phyloP scores from a whole-genome alignment of 2,329 filamentous ascomycete genomes.

The Penicillium brasilianum region DNA sequence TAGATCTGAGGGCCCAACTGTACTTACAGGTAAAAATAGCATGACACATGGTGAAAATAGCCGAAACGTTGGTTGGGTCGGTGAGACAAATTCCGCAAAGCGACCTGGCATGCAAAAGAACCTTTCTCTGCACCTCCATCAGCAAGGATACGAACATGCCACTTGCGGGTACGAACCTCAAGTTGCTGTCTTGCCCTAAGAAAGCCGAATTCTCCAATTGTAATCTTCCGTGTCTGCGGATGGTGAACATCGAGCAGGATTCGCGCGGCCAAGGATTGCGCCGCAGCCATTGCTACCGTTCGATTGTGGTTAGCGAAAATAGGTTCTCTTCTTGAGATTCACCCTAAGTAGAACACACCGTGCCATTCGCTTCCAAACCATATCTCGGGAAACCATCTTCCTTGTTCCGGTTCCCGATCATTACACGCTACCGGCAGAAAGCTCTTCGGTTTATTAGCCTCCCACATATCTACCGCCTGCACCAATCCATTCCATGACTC shows the following conservation, averaged over 20 bases:
- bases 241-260: conserved; percentile 1
- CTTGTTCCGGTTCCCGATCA: neutral
- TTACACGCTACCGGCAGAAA: neutral
- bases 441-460: neutral
- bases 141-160: conserved; percentile 1
- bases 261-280: neutral
- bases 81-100: conserved; percentile 1
- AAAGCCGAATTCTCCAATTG: neutral
- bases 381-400: neutral
- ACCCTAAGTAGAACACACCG: neutral
- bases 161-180: neutral
- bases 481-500: conserved; percentile 2
- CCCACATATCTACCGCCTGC: neutral
- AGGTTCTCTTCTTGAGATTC: neutral
- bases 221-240: neutral
- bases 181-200: neutral
- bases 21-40: conserved; percentile 1
- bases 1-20: neutral
- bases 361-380: neutral
- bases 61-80: neutral
- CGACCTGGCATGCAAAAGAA: neutral
- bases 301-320: neutral
- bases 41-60: conserved; percentile 2
- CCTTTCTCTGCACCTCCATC: neutral
- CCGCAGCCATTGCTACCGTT: neutral